Evolutionary conservation across 192 early-diverging fungal genomes (phyloP).

Genomic region (Backusella luteola): DNA sequence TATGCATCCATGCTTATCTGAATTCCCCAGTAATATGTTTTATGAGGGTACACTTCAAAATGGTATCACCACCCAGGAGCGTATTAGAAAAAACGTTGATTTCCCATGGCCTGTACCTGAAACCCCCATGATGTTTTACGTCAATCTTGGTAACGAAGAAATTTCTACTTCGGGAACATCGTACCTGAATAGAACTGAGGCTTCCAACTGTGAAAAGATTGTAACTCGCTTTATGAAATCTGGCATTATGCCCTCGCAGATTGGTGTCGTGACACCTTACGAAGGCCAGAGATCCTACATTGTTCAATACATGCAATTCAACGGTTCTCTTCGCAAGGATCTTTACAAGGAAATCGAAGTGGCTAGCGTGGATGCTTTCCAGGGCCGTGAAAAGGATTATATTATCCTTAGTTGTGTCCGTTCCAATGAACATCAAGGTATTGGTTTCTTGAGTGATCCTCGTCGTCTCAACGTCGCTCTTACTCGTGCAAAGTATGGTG

Average conservation of each 20-base stretch:
- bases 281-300: slow-evolving; percentile 97
- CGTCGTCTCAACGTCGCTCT: slow-evolving; percentile 90
- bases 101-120: slow-evolving; percentile 97
- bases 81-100: slow-evolving; percentile 81
- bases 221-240: slow-evolving; percentile 93
- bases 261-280: slow-evolving; percentile 98
- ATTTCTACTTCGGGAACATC: slow-evolving; percentile 96
- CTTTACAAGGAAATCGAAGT: slow-evolving; percentile 99
- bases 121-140: slow-evolving; percentile 93
- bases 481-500: slow-evolving; percentile 89
- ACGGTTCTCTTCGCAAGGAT: slow-evolving; percentile 86
- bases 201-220: slow-evolving; percentile 94
- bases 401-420: slow-evolving; percentile 98
- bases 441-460: slow-evolving; percentile 90
- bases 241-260: slow-evolving; percentile 82
- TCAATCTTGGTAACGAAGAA: slow-evolving; percentile 94
- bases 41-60: slow-evolving; percentile 99
- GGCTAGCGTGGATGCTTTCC: slow-evolving; percentile 98
- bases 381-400: slow-evolving; percentile 99
- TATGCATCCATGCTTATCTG: slow-evolving; percentile 98
- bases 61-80: slow-evolving; percentile 91
- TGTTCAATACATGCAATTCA: slow-evolving; percentile 94
- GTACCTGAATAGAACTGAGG: slow-evolving; percentile 97
- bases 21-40: slow-evolving; percentile 99
- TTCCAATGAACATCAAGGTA: slow-evolving; percentile 96